Evolutionary conservation across 2,329 filamentous ascomycete species (phyloP).

Genomic region (Dothidotthia symphoricarpi): DNA sequence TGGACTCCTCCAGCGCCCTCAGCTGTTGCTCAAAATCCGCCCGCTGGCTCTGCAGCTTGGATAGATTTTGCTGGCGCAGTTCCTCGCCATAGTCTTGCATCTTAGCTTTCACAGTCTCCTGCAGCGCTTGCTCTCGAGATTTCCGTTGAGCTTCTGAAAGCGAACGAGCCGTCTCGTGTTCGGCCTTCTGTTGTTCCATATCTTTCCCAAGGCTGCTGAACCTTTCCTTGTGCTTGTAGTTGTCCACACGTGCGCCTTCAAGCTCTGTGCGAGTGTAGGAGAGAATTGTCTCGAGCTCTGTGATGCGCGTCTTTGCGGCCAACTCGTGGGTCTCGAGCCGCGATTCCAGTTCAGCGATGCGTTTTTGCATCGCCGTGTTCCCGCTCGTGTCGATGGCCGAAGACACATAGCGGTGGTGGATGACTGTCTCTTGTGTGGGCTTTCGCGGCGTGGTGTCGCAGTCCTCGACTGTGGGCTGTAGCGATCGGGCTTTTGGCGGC

Average conservation of each 20-base stretch:
- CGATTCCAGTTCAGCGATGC: conserved; percentile 26
- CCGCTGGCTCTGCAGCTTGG: conserved; percentile 28
- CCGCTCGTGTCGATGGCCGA: conserved; percentile 13
- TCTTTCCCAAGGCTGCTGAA: conserved; percentile 17
- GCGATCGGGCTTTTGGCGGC: conserved; percentile 29
- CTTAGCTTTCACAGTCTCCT: conserved; percentile 10
- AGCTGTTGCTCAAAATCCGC: conserved; percentile 26
- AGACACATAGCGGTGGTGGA: conserved; percentile 33
- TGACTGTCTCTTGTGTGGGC: conserved; percentile 36
- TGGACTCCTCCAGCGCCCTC: conserved; percentile 15
- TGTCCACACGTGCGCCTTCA: conserved; percentile 27
- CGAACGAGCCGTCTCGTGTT: conserved; percentile 8
- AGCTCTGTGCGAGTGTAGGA: conserved; percentile 36
- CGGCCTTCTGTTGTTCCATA: conserved; percentile 13
- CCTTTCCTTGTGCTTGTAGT: conserved; percentile 32
- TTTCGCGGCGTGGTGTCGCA: conserved; percentile 39
- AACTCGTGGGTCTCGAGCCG: conserved; percentile 30
- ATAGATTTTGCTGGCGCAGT: conserved; percentile 23
- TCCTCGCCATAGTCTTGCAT: conserved; percentile 32
- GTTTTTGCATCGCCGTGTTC: conserved; percentile 12
- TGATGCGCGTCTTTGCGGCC: conserved; percentile 31
- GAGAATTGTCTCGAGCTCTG: conserved; percentile 37
- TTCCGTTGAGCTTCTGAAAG: conserved; percentile 15
- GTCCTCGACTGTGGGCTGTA: conserved; percentile 40
- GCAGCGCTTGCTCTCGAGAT: conserved; percentile 19